Conservation (phyloP, 495 filamentous ascomycete species). For the Neurospora sp. region DNA sequence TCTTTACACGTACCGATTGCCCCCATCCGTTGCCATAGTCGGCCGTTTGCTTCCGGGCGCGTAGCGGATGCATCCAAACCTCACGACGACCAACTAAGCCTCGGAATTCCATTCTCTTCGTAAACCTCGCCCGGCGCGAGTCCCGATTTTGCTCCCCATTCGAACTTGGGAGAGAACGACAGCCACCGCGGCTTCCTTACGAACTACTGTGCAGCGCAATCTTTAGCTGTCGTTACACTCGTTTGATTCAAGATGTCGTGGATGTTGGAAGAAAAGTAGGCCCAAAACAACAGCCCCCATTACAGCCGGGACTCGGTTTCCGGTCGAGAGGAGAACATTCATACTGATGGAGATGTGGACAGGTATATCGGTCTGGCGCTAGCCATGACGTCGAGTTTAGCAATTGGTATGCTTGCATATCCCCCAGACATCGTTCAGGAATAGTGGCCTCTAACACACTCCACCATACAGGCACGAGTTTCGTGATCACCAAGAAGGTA, state of each 20-base stretch:
- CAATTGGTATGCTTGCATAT: constrained; percentile 59
- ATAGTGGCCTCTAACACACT: constrained; percentile 15
- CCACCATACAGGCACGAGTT: constrained; percentile 59
- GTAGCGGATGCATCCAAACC: constrained; percentile 9
- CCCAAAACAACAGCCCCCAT: constrained; percentile 3
- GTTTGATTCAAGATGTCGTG: constrained; percentile 28
- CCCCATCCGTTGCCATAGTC: not conserved
- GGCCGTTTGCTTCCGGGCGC: not conserved
- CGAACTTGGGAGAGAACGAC: constrained; percentile 8
- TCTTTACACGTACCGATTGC: not conserved
- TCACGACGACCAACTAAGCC: constrained; percentile 9
- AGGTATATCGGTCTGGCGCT: constrained; percentile 86
- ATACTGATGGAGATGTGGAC: constrained; percentile 29
- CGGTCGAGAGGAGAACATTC: constrained; percentile 8
- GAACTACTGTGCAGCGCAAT: constrained; percentile 1
- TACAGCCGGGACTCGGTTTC: not conserved
- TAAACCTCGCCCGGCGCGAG: constrained; percentile 33
- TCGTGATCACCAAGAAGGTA: constrained; percentile 91
- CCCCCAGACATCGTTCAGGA: not conserved
- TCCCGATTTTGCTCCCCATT: constrained; percentile 6
- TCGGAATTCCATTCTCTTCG: constrained; percentile 6
- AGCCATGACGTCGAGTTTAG: constrained; percentile 85
- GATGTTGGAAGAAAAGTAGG: constrained; percentile 82
- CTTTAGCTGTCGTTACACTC: constrained; percentile 23
- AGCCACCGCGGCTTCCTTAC: not conserved